Percentiles rank a stretch among this genome's conserved stretches.
These are phyloP conservation scores for Berkeleyomyces basicola DNA, from an alignment of 2,329 filamentous ascomycete genomes.

Conservation along the genomic window DNA sequence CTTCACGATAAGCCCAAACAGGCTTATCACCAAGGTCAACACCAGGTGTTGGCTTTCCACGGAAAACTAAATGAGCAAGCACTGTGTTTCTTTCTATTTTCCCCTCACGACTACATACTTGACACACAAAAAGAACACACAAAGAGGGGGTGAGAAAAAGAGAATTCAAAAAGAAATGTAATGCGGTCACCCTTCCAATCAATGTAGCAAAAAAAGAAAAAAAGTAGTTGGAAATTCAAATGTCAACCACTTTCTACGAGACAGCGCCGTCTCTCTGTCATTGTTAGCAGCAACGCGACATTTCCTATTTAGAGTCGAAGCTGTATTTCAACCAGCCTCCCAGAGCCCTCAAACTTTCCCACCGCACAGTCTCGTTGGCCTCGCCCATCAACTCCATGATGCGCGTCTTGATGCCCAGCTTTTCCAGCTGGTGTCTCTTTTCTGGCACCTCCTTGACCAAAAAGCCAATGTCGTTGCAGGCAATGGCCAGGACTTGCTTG, in stretches of 20 bases:
- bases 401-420: conserved; percentile 64
- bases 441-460: conserved; percentile 82
- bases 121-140: not conserved
- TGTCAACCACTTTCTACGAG: not conserved
- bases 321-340: conserved; percentile 49
- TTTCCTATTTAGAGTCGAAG: conserved; percentile 28
- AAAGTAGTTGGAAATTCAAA: not conserved
- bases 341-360: conserved; percentile 80
- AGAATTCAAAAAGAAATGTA: not conserved
- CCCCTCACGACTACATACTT: not conserved
- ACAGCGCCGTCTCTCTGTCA: not conserved
- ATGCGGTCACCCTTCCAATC: no score
- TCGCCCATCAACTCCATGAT: conserved; percentile 93
- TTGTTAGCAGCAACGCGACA: not conserved
- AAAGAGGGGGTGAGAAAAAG: not conserved
- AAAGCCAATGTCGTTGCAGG: conserved; percentile 80
- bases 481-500: conserved; percentile 79
- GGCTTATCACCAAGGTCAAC: not conserved
- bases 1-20: not conserved
- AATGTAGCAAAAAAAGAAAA: not conserved
- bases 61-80: conserved; percentile 4
- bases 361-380: conserved; percentile 71
- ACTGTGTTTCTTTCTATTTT: not conserved
- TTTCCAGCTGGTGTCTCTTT: conserved; percentile 64
- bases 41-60: conserved; percentile 3